phyloP scores from a whole-genome alignment of 805 yeast genomes.

The Yarrowia phangngaensis region DNA sequence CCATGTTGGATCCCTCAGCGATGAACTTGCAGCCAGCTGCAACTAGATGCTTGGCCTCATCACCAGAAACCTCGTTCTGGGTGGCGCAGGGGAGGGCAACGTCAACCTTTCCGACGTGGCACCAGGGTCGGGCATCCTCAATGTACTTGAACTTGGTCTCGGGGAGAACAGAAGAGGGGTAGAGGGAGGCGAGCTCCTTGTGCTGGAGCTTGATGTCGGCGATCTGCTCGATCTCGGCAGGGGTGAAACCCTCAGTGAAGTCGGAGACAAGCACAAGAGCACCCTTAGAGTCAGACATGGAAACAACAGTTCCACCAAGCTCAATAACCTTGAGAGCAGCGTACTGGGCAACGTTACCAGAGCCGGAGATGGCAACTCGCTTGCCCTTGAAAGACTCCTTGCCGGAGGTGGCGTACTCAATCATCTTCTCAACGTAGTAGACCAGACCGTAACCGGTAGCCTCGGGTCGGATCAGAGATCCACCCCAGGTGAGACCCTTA shows the following conservation, averaged over 20 bases:
- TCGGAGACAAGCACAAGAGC: constrained; percentile 59
- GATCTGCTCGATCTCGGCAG: constrained; percentile 72
- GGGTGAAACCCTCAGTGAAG: constrained; percentile 63
- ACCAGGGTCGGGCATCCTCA: constrained; percentile 96
- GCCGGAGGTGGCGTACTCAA: constrained; percentile 85
- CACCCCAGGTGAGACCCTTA: constrained; percentile 98
- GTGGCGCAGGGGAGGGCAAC: constrained; percentile 98
- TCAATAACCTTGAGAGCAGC: constrained; percentile 97
- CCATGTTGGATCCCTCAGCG: constrained; percentile 99
- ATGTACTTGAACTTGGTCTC: constrained; percentile 59
- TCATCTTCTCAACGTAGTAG: constrained; percentile 96
- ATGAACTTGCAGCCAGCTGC: constrained; percentile 88
- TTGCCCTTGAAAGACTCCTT: constrained; percentile 88
- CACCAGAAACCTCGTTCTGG: constrained; percentile 95
- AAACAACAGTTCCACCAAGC: constrained; percentile 92
- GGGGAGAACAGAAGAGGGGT: constrained; percentile 32
- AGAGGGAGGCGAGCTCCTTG: constrained; percentile 44
- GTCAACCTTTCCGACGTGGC: constrained; percentile 83
- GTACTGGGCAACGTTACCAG: constrained; percentile 98
- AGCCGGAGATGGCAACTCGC: constrained; percentile 94
- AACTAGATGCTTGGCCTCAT: constrained; percentile 91
- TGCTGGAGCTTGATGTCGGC: constrained; percentile 79
- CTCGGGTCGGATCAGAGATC: constrained; percentile 97
- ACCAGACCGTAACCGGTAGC: constrained; percentile 98
- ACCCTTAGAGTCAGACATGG: constrained; percentile 95